These are phyloP conservation scores for Parmales sp. DNA, from an alignment of 108 stramenopile species.

Conservation along the genomic window DNA sequence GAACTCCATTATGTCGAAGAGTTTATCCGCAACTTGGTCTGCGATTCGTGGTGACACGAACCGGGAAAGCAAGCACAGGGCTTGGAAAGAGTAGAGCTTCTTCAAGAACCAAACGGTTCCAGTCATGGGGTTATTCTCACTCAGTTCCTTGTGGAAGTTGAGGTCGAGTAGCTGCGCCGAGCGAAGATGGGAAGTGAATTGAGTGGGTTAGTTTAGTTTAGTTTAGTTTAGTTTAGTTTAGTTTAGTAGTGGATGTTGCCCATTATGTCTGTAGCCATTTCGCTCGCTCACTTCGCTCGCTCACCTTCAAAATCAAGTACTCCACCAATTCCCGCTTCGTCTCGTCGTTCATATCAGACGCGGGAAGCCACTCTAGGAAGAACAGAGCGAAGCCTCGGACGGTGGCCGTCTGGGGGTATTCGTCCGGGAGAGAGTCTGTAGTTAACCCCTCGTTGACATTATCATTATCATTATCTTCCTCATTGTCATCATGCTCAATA, in stretches of 20 bases:
- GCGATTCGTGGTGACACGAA: slow-evolving; percentile 63
- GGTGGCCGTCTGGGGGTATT: slow-evolving; percentile 42
- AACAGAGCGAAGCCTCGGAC: slow-evolving; percentile 53
- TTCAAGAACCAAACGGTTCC: slow-evolving; percentile 55
- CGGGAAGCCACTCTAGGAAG: slow-evolving; percentile 46
- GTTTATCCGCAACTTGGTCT: slow-evolving; percentile 29
- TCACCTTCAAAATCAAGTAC: neutral
- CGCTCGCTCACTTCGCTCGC: no score
- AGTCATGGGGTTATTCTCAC: slow-evolving; percentile 31
- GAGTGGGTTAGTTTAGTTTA: neutral
- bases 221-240: neutral
- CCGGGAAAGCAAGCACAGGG: slow-evolving; percentile 51
- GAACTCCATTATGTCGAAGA: slow-evolving; percentile 44
- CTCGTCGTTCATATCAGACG: neutral
- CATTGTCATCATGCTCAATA: neutral
- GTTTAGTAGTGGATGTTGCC: no score
- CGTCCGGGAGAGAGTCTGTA: slow-evolving; percentile 19
- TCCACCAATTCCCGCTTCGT: neutral
- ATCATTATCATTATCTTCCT: slow-evolving; percentile 1
- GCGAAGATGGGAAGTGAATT: neutral
- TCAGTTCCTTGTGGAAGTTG: neutral
- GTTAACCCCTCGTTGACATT: no score
- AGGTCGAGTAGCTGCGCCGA: neutral
- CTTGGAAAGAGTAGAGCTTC: slow-evolving; percentile 68
- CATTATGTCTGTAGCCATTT: no score